A percentile compares a stretch with the other conserved stretches of the same genome.
phyloP scores from a whole-genome alignment of 176 grass and related monocot genomes.

The Eremochloa ophiuroides region DNA sequence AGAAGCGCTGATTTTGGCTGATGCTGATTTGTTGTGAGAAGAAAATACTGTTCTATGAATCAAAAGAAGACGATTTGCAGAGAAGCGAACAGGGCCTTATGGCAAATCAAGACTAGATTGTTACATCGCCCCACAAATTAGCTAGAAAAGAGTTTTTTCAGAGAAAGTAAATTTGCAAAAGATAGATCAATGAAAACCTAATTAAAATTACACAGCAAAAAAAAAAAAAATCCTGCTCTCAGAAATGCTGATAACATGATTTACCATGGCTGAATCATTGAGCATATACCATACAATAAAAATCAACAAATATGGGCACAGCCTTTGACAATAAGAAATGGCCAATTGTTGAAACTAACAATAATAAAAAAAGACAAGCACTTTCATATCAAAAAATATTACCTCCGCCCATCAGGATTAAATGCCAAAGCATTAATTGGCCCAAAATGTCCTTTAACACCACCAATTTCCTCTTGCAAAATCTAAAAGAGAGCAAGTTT shows the following conservation, averaged over 20 bases:
- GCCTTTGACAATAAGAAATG: not conserved
- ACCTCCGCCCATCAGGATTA: slow-evolving; percentile 94
- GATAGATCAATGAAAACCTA: not conserved
- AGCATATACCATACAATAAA: slow-evolving; percentile 23
- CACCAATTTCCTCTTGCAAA: slow-evolving; percentile 93
- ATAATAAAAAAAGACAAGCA: not conserved
- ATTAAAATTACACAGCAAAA: not conserved
- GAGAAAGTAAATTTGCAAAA: not conserved
- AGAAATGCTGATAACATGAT: slow-evolving; percentile 10
- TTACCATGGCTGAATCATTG: slow-evolving; percentile 34
- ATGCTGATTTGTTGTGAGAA: no score
- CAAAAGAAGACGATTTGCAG: no score
- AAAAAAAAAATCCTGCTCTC: slow-evolving; percentile 9
- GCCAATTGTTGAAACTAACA: not conserved
- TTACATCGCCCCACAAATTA: not conserved
- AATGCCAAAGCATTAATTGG: slow-evolving; percentile 88
- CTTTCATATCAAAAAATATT: not conserved
- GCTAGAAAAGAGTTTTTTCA: not conserved
- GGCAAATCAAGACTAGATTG: not conserved
- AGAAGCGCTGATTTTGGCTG: no score
- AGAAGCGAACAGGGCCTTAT: no score
- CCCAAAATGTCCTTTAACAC: slow-evolving; percentile 96
- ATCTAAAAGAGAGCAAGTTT: slow-evolving; percentile 37
- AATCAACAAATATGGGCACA: not conserved
- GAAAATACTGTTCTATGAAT: no score